These are phyloP conservation scores for Saccharata proteae DNA, from an alignment of 2,329 filamentous ascomycete genomes.

Conservation along the genomic window DNA sequence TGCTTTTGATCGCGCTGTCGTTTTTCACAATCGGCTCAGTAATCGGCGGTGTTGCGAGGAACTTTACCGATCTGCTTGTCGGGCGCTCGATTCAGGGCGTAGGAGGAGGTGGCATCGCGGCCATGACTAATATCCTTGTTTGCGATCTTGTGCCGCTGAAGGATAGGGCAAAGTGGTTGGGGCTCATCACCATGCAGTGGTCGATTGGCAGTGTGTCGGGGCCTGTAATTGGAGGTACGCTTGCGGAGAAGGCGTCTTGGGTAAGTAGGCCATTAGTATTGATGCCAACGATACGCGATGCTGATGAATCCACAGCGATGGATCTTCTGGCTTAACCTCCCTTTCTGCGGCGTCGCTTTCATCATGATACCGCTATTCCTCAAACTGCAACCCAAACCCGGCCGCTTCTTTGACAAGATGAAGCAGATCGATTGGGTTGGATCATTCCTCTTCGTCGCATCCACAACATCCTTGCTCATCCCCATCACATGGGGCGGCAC, in stretches of 20 bases:
- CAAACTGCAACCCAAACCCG: slow-evolving; percentile 10
- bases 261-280: slow-evolving; percentile 1
- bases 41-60: slow-evolving; percentile 28
- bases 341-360: slow-evolving; percentile 21
- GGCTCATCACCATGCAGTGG: slow-evolving; percentile 14
- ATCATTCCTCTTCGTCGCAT: slow-evolving; percentile 43
- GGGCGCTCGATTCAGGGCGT: slow-evolving; percentile 37
- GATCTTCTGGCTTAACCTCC: slow-evolving; percentile 29
- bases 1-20: slow-evolving; percentile 26
- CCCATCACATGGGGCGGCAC: slow-evolving; percentile 40
- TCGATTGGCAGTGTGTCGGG: slow-evolving; percentile 22
- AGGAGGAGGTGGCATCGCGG: slow-evolving; percentile 39
- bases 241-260: slow-evolving; percentile 14
- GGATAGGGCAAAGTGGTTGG: slow-evolving; percentile 14
- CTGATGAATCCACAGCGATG: slow-evolving; percentile 16
- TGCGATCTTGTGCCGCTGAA: slow-evolving; percentile 11
- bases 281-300: neutral
- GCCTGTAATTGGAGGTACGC: slow-evolving; percentile 21
- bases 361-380: slow-evolving; percentile 33
- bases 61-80: slow-evolving; percentile 34
- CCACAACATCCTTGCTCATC: slow-evolving; percentile 42
- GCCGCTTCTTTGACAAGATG: slow-evolving; percentile 32
- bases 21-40: slow-evolving; percentile 35
- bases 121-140: slow-evolving; percentile 22
- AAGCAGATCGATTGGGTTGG: slow-evolving; percentile 48